These are phyloP conservation scores for Chlorella sp. DNA, from an alignment of 139 green algal species.

Conservation along the genomic window DNA sequence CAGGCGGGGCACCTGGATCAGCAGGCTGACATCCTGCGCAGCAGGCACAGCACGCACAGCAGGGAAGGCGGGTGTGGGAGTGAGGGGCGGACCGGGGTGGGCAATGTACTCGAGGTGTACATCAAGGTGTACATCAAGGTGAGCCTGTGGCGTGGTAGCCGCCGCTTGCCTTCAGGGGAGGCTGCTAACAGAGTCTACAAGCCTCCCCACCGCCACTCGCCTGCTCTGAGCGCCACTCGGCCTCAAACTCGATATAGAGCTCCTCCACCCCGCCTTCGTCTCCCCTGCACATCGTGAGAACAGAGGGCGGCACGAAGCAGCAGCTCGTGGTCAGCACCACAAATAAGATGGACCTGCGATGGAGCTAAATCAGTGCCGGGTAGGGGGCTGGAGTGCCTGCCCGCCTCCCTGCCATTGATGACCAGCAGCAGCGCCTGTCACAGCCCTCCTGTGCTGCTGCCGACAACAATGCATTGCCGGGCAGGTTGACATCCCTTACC, in stretches of 20 bases:
- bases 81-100: too few species aligned
- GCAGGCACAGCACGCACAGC: background rate
- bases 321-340: too few species aligned
- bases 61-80: too few species aligned
- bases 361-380: too few species aligned
- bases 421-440: too few species aligned
- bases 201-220: background rate
- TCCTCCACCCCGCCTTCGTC: background rate
- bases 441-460: too few species aligned
- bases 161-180: background rate
- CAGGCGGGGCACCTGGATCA: slow-evolving; percentile 13
- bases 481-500: too few species aligned
- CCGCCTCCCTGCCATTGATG: too few species aligned
- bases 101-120: background rate
- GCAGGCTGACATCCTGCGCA: background rate
- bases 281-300: background rate
- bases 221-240: slow-evolving; percentile 11
- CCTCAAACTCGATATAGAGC: slow-evolving; percentile 10
- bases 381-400: too few species aligned
- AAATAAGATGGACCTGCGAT: too few species aligned
- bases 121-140: background rate
- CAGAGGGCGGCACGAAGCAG: background rate
- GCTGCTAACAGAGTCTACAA: background rate
- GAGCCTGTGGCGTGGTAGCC: too few species aligned
- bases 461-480: too few species aligned